Evolutionary conservation across 202 grass and related monocot species (phyloP).

Genomic region (Setaria italica): DNA sequence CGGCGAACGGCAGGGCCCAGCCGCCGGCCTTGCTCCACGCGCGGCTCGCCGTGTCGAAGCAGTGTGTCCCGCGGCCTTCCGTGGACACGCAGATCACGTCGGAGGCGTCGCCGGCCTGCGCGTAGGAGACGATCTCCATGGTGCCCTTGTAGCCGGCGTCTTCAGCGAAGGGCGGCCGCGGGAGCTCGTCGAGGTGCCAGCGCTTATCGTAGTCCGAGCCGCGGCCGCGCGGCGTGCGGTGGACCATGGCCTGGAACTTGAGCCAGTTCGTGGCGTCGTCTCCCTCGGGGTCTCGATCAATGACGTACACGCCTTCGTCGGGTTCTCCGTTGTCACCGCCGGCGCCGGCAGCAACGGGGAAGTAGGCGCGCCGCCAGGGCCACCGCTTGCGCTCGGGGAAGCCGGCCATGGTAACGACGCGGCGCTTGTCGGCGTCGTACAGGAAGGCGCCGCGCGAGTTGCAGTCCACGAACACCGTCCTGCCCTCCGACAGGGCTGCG

Average conservation of each 20-base stretch:
- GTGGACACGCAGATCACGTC: not conserved
- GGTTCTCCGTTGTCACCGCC: not conserved
- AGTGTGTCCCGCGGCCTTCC: not conserved
- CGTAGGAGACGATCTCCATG: too few species aligned
- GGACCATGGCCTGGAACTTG: not conserved
- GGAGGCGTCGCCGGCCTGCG: not conserved
- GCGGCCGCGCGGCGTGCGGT: not conserved
- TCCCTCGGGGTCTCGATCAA: not conserved
- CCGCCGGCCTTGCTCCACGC: slow-evolving; percentile 5
- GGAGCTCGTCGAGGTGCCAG: not conserved
- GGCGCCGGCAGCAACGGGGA: not conserved
- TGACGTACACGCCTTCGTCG: not conserved
- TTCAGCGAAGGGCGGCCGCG: not conserved
- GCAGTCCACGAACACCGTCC: too few species aligned
- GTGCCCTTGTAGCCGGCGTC: not conserved
- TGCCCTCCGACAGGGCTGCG: too few species aligned
- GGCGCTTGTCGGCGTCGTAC: not conserved
- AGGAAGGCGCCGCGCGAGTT: not conserved
- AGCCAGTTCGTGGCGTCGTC: not conserved
- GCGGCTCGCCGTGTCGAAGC: not conserved
- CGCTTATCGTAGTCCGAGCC: too few species aligned
- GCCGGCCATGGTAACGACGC: not conserved
- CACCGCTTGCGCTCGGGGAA: not conserved
- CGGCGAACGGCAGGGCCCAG: not conserved
- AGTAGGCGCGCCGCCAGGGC: too few species aligned